Percentiles rank a stretch among this genome's conserved stretches.
Conservation (phyloP, 1,284 basidiomycete species). For the Rhodotorula sp. region DNA sequence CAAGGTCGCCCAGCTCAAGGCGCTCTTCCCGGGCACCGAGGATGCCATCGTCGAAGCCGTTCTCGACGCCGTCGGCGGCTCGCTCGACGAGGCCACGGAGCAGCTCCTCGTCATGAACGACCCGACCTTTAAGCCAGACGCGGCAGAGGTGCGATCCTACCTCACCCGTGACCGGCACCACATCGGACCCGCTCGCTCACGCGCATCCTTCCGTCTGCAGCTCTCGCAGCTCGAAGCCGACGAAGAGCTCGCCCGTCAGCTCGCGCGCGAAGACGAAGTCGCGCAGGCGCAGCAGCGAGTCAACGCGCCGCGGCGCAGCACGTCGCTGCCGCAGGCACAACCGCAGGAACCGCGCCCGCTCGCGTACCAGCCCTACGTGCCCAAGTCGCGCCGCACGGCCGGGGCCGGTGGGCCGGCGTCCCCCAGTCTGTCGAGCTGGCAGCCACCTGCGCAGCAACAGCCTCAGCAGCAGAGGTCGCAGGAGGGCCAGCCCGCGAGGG, state of each 20-base stretch:
- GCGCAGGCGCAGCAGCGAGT: conserved; percentile 3
- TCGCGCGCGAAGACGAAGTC: conserved; percentile 30
- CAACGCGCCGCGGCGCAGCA: not conserved
- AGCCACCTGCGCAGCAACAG: conserved; percentile 6
- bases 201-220: not conserved
- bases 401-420: not conserved
- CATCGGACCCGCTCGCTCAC: too few relatives aligned
- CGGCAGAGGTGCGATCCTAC: conserved; percentile 12
- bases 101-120: conserved; percentile 32
- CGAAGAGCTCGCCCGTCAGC: conserved; percentile 29
- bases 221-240: conserved; percentile 29
- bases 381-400: conserved; percentile 13
- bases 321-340: not conserved
- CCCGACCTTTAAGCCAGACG: conserved; percentile 19
- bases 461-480: not conserved
- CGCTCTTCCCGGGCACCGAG: conserved; percentile 29
- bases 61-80: conserved; percentile 15
- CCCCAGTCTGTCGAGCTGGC: conserved; percentile 19
- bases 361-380: conserved; percentile 34
- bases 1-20: conserved; percentile 16
- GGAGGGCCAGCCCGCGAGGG: not conserved
- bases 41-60: conserved; percentile 33
- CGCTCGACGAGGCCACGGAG: conserved; percentile 25
- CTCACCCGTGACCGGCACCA: too few relatives aligned
- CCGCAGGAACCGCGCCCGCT: conserved; percentile 5